Evolutionary conservation across 208 protist genomes (phyloP).

Genomic region (Leishmania mexicana): DNA sequence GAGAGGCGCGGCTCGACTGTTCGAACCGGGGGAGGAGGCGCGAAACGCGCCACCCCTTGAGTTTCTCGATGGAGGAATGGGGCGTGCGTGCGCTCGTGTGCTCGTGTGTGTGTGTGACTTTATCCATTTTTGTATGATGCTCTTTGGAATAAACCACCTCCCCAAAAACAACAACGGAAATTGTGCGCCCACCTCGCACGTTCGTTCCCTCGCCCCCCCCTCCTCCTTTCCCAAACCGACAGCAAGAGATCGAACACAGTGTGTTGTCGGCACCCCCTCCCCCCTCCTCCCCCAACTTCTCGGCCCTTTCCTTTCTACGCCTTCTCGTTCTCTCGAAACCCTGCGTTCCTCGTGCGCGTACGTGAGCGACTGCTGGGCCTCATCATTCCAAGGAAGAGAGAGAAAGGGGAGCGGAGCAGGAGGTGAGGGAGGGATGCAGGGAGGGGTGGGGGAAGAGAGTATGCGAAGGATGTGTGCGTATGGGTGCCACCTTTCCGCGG

Average conservation of each 20-base stretch:
- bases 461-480: background rate
- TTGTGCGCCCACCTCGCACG: background rate
- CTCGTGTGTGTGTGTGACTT: background rate
- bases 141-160: conserved; percentile 3
- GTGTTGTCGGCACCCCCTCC: background rate
- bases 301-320: background rate
- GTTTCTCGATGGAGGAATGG: background rate
- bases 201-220: background rate
- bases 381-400: background rate
- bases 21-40: background rate
- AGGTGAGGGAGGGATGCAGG: background rate
- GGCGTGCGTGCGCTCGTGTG: background rate
- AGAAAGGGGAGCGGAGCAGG: background rate
- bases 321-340: background rate
- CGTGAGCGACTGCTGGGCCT: background rate
- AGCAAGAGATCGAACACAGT: background rate
- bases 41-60: background rate
- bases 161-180: background rate
- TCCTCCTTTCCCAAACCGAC: background rate
- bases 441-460: background rate
- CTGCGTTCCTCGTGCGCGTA: background rate
- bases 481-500: background rate
- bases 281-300: background rate
- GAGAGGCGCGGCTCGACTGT: background rate
- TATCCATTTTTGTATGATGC: conserved; percentile 4